Conservation (phyloP, 73 alveolate genomes). For the Effrenium voratum region DNA sequence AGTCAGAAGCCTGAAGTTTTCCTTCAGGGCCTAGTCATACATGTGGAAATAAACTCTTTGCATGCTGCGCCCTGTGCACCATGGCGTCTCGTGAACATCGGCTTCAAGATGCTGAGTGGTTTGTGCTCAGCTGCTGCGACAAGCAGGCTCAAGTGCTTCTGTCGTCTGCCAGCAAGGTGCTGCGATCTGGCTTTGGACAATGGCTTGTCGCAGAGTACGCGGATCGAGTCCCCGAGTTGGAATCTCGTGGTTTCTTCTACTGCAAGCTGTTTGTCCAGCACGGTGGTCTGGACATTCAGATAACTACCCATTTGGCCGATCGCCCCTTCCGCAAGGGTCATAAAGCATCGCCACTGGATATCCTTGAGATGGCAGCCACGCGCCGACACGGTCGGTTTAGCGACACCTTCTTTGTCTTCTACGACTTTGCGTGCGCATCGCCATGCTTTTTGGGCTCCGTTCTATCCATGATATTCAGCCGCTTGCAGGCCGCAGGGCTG, state of each 20-base stretch:
- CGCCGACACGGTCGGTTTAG: not conserved
- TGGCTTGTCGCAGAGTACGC: constrained; percentile 16
- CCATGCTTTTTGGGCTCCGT: constrained; percentile 35
- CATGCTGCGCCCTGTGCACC: no score
- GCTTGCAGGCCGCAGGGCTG: not conserved
- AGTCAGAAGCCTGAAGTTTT: no score
- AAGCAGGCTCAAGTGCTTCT: not conserved
- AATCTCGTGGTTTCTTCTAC: constrained; percentile 30
- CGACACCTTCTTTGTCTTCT: not conserved
- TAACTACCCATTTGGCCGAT: no score
- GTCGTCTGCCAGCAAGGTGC: constrained; percentile 16
- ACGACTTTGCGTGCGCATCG: not conserved
- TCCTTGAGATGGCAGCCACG: not conserved
- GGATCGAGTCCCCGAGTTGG: not conserved
- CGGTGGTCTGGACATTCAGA: constrained; percentile 4
- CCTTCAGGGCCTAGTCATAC: no score
- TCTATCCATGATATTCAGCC: constrained; percentile 15
- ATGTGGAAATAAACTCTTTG: no score
- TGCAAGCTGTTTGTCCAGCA: constrained; percentile 6
- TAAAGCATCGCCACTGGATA: not conserved
- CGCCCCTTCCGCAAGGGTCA: not conserved
- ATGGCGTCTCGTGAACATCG: no score
- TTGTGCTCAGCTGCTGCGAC: constrained; percentile 1
- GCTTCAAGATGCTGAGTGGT: constrained; percentile 27
- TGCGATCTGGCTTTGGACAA: constrained; percentile 37